phyloP scores from a whole-genome alignment of 306 rosid species.

The Corylus heterophylla region DNA sequence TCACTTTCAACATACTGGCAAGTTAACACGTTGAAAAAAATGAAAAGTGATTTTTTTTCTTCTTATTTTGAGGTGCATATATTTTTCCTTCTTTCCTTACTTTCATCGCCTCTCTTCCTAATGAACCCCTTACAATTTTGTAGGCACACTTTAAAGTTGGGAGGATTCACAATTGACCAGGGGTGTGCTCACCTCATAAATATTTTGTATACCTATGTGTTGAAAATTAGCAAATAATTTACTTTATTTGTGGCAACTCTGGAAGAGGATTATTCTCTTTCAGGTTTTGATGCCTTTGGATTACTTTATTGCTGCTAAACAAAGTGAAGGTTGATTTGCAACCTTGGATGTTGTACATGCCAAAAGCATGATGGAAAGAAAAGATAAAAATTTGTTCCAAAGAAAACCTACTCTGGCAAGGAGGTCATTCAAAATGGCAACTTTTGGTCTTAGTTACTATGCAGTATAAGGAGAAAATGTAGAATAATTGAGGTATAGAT shows the following conservation, averaged over 20 bases:
- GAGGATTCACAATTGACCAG: neutral
- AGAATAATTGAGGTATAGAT: neutral
- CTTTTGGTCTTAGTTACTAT: neutral
- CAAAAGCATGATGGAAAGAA: neutral
- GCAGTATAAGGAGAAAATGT: neutral
- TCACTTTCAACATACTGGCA: neutral
- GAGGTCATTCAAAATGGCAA: too few species aligned
- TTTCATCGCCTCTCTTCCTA: neutral
- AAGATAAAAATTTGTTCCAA: too few species aligned
- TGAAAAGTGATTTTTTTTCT: too few species aligned
- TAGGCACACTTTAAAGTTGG: neutral
- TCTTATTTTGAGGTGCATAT: neutral
- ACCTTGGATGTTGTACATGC: neutral
- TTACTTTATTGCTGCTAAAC: neutral
- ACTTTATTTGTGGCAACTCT: neutral
- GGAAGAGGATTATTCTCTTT: neutral
- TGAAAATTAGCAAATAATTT: neutral
- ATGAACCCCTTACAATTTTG: neutral
- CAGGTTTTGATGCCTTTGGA: neutral
- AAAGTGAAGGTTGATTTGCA: neutral
- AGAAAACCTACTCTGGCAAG: neutral
- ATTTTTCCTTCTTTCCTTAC: neutral
- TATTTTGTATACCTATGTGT: neutral
- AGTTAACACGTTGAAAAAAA: neutral
- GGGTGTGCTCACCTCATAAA: neutral